These are phyloP conservation scores for Camellia lanceoleosa DNA, from an alignment of 148 eudicot genomes.

Conservation along the genomic window DNA sequence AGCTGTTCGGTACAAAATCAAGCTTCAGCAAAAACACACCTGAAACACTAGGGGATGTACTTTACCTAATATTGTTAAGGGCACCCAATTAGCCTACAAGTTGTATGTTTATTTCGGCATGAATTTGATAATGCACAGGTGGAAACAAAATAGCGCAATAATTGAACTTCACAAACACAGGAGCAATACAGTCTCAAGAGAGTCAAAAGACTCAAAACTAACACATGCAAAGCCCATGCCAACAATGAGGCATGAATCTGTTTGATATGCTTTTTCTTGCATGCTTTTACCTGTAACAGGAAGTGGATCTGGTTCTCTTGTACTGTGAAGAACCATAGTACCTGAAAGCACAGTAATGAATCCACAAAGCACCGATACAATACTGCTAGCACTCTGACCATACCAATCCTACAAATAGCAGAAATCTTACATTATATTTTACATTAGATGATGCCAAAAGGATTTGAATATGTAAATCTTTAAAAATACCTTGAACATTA, in stretches of 20 bases:
- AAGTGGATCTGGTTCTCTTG: conserved; percentile 49
- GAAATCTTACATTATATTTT: neutral
- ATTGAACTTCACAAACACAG: neutral
- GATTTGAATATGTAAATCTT: neutral
- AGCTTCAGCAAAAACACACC: neutral
- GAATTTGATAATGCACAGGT: neutral
- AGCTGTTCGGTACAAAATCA: neutral
- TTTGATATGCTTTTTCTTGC: neutral
- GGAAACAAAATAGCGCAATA: neutral
- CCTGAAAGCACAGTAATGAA: conserved; percentile 69
- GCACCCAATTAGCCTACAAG: neutral
- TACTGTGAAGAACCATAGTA: conserved; percentile 57
- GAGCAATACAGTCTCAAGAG: neutral
- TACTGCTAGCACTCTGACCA: conserved; percentile 62
- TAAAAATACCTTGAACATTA: conserved; percentile 59
- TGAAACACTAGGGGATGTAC: neutral
- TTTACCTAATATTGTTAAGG: neutral
- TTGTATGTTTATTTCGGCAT: neutral
- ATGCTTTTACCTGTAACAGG: conserved; percentile 30
- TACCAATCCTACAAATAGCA: conserved; percentile 52
- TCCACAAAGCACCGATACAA: conserved; percentile 67
- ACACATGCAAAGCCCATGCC: neutral
- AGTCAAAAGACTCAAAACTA: neutral
- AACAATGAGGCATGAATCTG: neutral
- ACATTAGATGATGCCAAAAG: neutral